A percentile compares a stretch with the other conserved stretches of the same genome.
phyloP scores from a whole-genome alignment of 768 basidiomycete genomes.

The Trametes cubensis region DNA sequence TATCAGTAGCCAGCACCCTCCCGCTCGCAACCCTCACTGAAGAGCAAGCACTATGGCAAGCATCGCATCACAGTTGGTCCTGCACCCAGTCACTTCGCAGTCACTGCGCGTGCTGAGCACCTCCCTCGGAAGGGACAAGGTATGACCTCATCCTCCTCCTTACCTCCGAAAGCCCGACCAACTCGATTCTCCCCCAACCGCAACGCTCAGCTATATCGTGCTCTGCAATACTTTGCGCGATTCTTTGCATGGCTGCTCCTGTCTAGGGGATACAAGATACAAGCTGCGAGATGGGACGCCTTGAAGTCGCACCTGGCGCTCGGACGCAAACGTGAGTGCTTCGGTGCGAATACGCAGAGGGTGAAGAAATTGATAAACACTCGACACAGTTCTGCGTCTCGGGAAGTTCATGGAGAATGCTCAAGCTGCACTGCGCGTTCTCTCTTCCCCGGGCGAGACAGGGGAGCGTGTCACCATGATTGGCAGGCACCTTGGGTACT shows the following conservation, averaged over 20 bases:
- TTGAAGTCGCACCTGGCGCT: slow-evolving; percentile 85
- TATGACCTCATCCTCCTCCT: slow-evolving; percentile 30
- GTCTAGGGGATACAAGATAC: slow-evolving; percentile 65
- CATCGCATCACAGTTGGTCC: slow-evolving; percentile 73
- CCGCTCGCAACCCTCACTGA: neutral
- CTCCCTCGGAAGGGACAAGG: slow-evolving; percentile 92
- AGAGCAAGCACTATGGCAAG: slow-evolving; percentile 35
- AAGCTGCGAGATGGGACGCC: slow-evolving; percentile 78
- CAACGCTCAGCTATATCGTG: slow-evolving; percentile 72
- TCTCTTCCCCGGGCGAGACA: slow-evolving; percentile 54
- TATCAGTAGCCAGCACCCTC: neutral
- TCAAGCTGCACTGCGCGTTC: slow-evolving; percentile 82
- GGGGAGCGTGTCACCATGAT: slow-evolving; percentile 79
- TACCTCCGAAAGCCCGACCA: slow-evolving; percentile 2
- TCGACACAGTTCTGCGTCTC: slow-evolving; percentile 78
- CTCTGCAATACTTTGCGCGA: slow-evolving; percentile 88
- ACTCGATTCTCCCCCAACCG: neutral
- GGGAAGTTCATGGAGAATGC: slow-evolving; percentile 94
- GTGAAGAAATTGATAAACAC: neutral
- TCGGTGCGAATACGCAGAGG: neutral
- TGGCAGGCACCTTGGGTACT: slow-evolving; percentile 84
- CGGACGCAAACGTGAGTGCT: slow-evolving; percentile 73
- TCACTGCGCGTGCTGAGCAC: slow-evolving; percentile 77
- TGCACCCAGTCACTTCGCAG: slow-evolving; percentile 82
- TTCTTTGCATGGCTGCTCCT: slow-evolving; percentile 85